These are phyloP conservation scores for Coprinopsis marcescibilis DNA, from an alignment of 768 basidiomycete genomes.

Conservation along the genomic window DNA sequence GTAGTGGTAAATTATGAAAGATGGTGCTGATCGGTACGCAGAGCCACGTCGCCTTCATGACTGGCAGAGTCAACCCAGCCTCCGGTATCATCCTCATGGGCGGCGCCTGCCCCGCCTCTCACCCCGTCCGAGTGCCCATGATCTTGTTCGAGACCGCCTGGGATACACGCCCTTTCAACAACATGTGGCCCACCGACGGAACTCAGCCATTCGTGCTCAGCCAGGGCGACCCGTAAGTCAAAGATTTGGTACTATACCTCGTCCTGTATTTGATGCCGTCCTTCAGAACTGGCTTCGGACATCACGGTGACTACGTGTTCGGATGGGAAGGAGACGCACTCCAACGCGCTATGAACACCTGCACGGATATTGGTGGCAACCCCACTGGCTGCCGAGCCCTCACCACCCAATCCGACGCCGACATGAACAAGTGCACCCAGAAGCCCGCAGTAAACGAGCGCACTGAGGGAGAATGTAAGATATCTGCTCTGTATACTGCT, in stretches of 20 bases:
- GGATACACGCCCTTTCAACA: constrained; percentile 8
- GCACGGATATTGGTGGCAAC: constrained; percentile 4
- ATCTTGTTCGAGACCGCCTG: constrained; percentile 11
- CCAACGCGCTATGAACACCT: constrained; percentile 11
- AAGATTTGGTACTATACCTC: neutral
- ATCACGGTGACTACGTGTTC: constrained; percentile 13
- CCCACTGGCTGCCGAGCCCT: constrained; percentile 7
- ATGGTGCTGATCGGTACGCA: neutral
- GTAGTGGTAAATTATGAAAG: neutral
- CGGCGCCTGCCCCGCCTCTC: constrained; percentile 8
- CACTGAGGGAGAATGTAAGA: constrained; percentile 8
- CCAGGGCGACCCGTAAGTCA: constrained; percentile 9
- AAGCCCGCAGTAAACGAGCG: constrained; percentile 6
- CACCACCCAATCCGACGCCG: constrained; percentile 8
- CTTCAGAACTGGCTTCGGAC: constrained; percentile 10
- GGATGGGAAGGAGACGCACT: constrained; percentile 9
- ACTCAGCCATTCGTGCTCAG: constrained; percentile 9
- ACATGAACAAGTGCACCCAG: constrained; percentile 8
- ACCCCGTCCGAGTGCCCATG: constrained; percentile 12
- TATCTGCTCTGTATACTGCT: neutral
- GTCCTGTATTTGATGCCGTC: neutral
- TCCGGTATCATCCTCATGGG: constrained; percentile 6
- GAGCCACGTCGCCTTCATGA: constrained; percentile 10
- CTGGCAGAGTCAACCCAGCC: constrained; percentile 2
- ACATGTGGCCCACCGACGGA: constrained; percentile 10